These are phyloP conservation scores for Akanthomyces lecanii DNA, from an alignment of 2,329 filamentous ascomycete species.

Conservation along the genomic window DNA sequence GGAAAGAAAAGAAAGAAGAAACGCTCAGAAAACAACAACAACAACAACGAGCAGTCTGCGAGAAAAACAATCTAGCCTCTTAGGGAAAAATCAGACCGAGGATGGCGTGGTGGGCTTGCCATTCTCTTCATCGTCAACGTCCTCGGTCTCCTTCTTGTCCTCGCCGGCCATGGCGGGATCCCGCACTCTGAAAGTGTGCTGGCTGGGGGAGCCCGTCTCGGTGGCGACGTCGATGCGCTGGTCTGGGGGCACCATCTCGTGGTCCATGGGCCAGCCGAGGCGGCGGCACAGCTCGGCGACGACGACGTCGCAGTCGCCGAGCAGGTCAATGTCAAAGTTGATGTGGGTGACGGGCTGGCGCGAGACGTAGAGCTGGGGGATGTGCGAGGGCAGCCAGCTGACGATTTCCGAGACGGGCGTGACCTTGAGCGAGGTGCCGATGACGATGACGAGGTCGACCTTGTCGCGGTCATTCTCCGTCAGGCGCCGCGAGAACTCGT, in stretches of 20 bases:
- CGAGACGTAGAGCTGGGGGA: slow-evolving; percentile 89
- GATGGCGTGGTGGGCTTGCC: not conserved
- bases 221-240: slow-evolving; percentile 55
- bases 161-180: not conserved
- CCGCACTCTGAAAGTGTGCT: slow-evolving; percentile 34
- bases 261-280: slow-evolving; percentile 73
- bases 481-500: slow-evolving; percentile 75
- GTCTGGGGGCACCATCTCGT: slow-evolving; percentile 74
- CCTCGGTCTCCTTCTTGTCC: not conserved
- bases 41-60: not conserved
- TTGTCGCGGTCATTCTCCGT: slow-evolving; percentile 74
- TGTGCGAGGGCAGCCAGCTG: slow-evolving; percentile 68
- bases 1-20: not conserved
- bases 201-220: slow-evolving; percentile 32
- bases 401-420: slow-evolving; percentile 92
- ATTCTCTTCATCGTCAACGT: not conserved
- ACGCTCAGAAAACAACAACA: not conserved
- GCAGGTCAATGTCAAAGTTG: slow-evolving; percentile 91
- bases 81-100: not conserved
- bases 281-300: slow-evolving; percentile 80
- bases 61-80: not conserved
- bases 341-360: slow-evolving; percentile 81
- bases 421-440: slow-evolving; percentile 93
- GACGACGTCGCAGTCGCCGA: slow-evolving; percentile 92
- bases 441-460: slow-evolving; percentile 89